Conservation (phyloP, 1,284 basidiomycete genomes). For the Xerocomus minutiporus region DNA sequence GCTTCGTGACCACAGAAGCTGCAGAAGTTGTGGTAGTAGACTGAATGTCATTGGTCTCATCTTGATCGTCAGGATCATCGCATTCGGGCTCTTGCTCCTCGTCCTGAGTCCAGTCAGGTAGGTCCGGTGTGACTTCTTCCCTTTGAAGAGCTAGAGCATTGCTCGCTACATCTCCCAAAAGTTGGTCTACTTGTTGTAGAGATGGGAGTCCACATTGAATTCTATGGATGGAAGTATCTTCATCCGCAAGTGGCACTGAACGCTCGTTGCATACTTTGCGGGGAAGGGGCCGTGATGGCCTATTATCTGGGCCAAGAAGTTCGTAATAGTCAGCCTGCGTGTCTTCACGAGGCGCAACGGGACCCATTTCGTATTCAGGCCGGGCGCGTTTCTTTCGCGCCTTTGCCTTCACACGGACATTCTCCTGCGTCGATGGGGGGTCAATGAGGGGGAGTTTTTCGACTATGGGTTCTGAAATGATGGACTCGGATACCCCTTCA, state of each 20-base stretch:
- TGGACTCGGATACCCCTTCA: neutral
- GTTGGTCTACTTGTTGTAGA: conserved; percentile 13
- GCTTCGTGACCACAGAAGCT: conserved; percentile 22
- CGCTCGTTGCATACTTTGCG: conserved; percentile 7
- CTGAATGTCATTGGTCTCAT: conserved; percentile 8
- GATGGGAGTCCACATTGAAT: conserved; percentile 2
- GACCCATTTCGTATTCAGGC: conserved; percentile 15
- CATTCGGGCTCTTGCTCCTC: conserved; percentile 19
- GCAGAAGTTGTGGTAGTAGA: neutral
- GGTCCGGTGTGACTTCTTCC: conserved; percentile 4
- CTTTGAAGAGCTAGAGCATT: conserved; percentile 9
- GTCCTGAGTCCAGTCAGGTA: conserved; percentile 25
- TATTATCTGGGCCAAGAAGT: conserved; percentile 18
- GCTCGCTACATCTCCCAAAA: conserved; percentile 17
- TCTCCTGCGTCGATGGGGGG: neutral
- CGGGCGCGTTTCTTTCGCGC: conserved; percentile 20
- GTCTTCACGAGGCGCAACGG: neutral
- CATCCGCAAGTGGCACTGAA: neutral
- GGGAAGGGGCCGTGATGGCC: conserved; percentile 23
- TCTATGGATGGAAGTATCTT: neutral
- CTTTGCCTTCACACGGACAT: neutral
- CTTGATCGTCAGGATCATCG: conserved; percentile 10
- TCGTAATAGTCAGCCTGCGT: conserved; percentile 8
- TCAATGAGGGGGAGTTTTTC: neutral
- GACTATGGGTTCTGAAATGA: neutral